A percentile compares a stretch with the other conserved stretches of the same genome.
These are phyloP conservation scores for Agaricus subrufescens DNA, from an alignment of 768 basidiomycete species.

Conservation along the genomic window DNA sequence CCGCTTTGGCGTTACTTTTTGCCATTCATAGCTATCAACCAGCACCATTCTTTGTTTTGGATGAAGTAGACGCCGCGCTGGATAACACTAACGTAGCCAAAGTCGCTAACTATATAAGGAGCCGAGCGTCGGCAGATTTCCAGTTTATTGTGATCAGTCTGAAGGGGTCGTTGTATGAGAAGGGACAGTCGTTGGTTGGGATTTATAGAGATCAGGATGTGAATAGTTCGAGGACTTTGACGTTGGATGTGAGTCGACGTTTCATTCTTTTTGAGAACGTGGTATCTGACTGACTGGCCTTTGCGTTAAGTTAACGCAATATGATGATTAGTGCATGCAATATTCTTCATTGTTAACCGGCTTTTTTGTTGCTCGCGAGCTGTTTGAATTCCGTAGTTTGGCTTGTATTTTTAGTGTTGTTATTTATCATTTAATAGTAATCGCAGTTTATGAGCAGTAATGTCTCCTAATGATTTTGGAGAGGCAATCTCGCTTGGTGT, in stretches of 20 bases:
- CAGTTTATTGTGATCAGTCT: slow-evolving; percentile 98
- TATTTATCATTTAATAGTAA: not conserved
- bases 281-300: not conserved
- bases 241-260: slow-evolving; percentile 68
- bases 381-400: not conserved
- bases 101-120: slow-evolving; percentile 88
- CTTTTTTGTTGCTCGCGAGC: not conserved
- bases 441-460: not conserved
- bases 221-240: slow-evolving; percentile 88
- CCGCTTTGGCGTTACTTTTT: slow-evolving; percentile 92
- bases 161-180: slow-evolving; percentile 90
- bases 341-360: not conserved
- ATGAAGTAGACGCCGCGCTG: slow-evolving; percentile 95
- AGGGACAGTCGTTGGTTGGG: slow-evolving; percentile 86
- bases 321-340: slow-evolving; percentile 39
- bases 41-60: slow-evolving; percentile 97
- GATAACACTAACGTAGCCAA: slow-evolving; percentile 99
- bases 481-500: no score
- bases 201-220: slow-evolving; percentile 93
- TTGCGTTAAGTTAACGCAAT: slow-evolving; percentile 49
- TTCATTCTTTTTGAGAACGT: not conserved
- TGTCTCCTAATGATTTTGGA: no score
- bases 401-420: slow-evolving; percentile 1
- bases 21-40: slow-evolving; percentile 98
- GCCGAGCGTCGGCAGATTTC: slow-evolving; percentile 79